Evolutionary conservation across 306 rosid species (phyloP), one percentile per base, ranked within the genome.

Genomic region (Myrica gale): DNA sequence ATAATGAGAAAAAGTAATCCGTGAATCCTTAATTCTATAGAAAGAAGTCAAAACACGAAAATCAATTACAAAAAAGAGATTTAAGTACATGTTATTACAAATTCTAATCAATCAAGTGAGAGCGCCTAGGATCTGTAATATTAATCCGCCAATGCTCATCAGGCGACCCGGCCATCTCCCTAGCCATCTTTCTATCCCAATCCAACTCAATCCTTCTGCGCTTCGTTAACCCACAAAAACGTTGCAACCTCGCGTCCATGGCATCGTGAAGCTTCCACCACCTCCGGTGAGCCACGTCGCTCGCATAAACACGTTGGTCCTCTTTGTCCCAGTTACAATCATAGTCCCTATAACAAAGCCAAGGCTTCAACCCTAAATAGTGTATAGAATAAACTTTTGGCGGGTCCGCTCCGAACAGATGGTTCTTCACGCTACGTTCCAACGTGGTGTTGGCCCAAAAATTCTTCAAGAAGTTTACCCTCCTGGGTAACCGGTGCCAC

Each of bases 401-500:
- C 0, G 97, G 97, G 9, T 95, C 92, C 0, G 98, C 84, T 1
- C 88, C 90, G 20, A 95, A 92, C 17, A 95, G 68, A 72, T 82
- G 91, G 74, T 92, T 86, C 79, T 90, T 92, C 62, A 82, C 76
- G 1, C 82, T 79, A 6, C 84, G 68, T 75, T 95, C 97, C 0
- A 77, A 7, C 15, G 95, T 84, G 23, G 96, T 92, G 69, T 95
- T 95, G 0, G 97, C 83, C 97, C 97, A 92, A 69, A 95, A 95
- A 16, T 95, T 92, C 90, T 95, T 95, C 48, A 95, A 37, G 75
- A 45, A 95, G 73, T 95, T 95, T 67, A 88, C 92, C 5, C 98
- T 80, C 77, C 97, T 82, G 0, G 98, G 98, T 1, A 95, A 76
- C n/a, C 98, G 79, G 74, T 95, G 98, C 98, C 98, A 95, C 98